Evolutionary conservation across 257 asterid genomes (phyloP), one percentile per base, ranked within the genome.

Genomic region (Primulina eburnea): DNA sequence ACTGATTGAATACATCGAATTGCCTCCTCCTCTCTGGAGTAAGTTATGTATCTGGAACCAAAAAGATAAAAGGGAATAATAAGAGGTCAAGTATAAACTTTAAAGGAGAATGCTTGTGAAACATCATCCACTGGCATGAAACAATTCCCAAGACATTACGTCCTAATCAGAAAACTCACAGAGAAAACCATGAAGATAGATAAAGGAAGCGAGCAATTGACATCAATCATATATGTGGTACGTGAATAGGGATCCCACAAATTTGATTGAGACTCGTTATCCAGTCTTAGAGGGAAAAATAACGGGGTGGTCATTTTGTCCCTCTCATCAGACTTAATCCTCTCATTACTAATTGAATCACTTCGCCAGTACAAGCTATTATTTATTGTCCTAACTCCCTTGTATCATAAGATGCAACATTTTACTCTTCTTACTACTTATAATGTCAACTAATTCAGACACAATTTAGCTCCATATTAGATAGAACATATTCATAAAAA

Each of bases 11-110:
- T 90, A 80, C 98, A 93, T 65, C 85, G 84, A 40, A 93, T 75
- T 38, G 98, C 98, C 79, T 93, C 98, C 80, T 93, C 97, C 85
- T 93, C 96, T 73, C 80, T 90, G 14, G 94, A 84, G 77, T 80
- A 93, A 33, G 98, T 93, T 72, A 90, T 80, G 85, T 93, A 93
- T 80, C 98, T 93, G 82, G 55, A 47, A 47, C 2, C 2, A 47
- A 14, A 47, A 47, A 47, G 0, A 47, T 12, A 47, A 47, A 47
- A 2, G 5, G 52, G 52, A 40, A 40, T 38, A 40, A 40, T 11
- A 24, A 24, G 26, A 9, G 4, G 50, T 38, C 16, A 38, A 10
- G 16, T 38, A 38, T 38, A 38, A 38, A 10, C 16, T 38, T 38
- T 38, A 40, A 40, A 47, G 55, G 55, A 47, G 55, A 47, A 47